A percentile compares a stretch with the other conserved stretches of the same genome.
Evolutionary conservation across 768 basidiomycete genomes (phyloP).

Genomic region (Tephrocybe rancida): DNA sequence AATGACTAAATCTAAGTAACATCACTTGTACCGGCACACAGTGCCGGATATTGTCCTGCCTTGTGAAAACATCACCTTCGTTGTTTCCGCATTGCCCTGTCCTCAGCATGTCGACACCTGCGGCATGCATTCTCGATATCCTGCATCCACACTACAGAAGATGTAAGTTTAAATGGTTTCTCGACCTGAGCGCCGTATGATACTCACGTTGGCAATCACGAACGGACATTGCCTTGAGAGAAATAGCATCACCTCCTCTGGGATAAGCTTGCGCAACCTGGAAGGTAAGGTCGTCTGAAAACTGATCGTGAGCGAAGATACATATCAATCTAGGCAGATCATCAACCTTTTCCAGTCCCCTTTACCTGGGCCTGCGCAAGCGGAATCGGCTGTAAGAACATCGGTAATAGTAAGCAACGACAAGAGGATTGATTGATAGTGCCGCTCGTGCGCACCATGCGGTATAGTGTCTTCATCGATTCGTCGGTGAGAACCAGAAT

Average conservation of each 20-base stretch:
- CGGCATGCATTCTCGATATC: slow-evolving; percentile 36
- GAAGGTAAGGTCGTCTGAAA: slow-evolving; percentile 69
- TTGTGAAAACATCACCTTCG: slow-evolving; percentile 6
- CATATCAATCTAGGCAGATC: not conserved
- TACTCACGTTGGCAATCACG: slow-evolving; percentile 21
- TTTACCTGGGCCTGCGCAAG: slow-evolving; percentile 67
- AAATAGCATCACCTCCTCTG: slow-evolving; percentile 72
- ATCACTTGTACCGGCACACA: not conserved
- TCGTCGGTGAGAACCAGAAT: slow-evolving; percentile 86
- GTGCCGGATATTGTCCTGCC: not conserved
- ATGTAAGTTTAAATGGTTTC: not conserved
- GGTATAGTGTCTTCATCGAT: slow-evolving; percentile 67
- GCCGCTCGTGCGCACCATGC: slow-evolving; percentile 74
- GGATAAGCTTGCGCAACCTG: slow-evolving; percentile 68
- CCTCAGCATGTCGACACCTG: slow-evolving; percentile 35
- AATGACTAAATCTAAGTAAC: not conserved
- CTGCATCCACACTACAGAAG: slow-evolving; percentile 27
- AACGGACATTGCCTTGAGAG: slow-evolving; percentile 37
- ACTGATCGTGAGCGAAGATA: not conserved
- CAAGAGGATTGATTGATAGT: too few species aligned
- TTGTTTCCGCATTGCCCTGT: slow-evolving; percentile 26
- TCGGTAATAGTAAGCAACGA: slow-evolving; percentile 1
- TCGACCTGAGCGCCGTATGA: not conserved
- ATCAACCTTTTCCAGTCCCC: slow-evolving; percentile 53
- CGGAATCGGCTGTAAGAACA: slow-evolving; percentile 62